Evolutionary conservation across 2,329 filamentous ascomycete genomes (phyloP).

Genomic region (Fusarium sp.): DNA sequence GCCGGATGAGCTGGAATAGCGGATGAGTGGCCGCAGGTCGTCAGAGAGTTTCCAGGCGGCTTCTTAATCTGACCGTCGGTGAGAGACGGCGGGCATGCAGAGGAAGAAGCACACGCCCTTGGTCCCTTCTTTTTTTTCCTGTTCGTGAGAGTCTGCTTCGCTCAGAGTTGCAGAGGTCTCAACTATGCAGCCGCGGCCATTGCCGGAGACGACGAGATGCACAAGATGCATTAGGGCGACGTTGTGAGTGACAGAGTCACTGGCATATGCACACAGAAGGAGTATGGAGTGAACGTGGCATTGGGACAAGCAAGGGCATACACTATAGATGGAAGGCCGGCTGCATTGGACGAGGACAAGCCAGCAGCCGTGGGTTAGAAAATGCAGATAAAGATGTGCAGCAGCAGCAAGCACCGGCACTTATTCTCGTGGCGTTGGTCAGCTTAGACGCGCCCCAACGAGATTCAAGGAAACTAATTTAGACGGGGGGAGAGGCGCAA

Average conservation of each 20-base stretch:
- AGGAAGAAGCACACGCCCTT: conserved; percentile 1
- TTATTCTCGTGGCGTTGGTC: conserved; percentile 12
- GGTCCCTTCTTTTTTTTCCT: neutral
- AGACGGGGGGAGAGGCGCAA: neutral
- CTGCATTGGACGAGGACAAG: conserved; percentile 1
- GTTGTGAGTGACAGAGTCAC: conserved; percentile 11
- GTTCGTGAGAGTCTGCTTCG: neutral
- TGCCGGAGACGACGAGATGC: conserved; percentile 7
- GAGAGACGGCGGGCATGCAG: conserved; percentile 5
- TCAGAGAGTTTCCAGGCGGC: conserved; percentile 4
- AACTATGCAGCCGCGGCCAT: neutral
- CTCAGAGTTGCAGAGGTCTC: neutral
- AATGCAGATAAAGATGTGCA: conserved; percentile 10
- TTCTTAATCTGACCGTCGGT: conserved; percentile 13
- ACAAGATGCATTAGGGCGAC: conserved; percentile 27
- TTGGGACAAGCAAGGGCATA: neutral
- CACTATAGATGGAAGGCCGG: neutral
- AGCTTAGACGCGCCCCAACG: conserved; percentile 27
- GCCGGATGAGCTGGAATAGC: conserved; percentile 23
- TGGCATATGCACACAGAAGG: conserved; percentile 5
- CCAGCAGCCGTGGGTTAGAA: neutral
- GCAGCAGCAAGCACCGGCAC: neutral
- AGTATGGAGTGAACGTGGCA: neutral
- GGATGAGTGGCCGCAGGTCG: conserved; percentile 7
- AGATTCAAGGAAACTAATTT: conserved; percentile 8